Conservation (phyloP, 176 grass and related monocot species). For the Ensete glaucum region DNA sequence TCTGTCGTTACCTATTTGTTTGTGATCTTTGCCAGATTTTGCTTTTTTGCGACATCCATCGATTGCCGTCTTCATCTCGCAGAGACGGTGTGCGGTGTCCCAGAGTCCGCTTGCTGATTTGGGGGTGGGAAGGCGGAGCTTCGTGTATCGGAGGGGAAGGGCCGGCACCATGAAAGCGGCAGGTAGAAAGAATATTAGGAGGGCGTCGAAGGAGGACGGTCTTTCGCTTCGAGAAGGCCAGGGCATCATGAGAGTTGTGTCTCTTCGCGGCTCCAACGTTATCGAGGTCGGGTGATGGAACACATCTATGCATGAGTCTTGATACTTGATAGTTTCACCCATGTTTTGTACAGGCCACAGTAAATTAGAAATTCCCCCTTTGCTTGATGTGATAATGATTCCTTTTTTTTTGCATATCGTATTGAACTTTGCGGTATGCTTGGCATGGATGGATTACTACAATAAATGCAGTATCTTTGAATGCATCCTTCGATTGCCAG, state of each 20-base stretch:
- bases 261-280: constrained; percentile 78
- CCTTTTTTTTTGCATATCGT: neutral
- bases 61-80: too few species aligned
- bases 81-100: too few species aligned
- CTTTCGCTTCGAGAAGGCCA: constrained; percentile 59
- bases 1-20: too few species aligned
- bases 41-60: too few species aligned
- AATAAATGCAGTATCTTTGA: neutral
- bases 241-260: constrained; percentile 73
- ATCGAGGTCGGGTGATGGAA: constrained; percentile 48
- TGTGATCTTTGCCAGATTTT: too few species aligned
- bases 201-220: constrained; percentile 38
- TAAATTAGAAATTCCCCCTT: neutral
- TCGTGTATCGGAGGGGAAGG: too few species aligned
- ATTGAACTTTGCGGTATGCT: neutral
- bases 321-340: neutral
- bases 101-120: too few species aligned
- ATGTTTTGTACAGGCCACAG: neutral
- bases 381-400: neutral
- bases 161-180: constrained; percentile 32
- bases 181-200: constrained; percentile 80
- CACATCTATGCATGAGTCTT: neutral
- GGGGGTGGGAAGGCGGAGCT: too few species aligned
- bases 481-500: neutral
- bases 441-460: neutral